Percentiles rank a stretch among this genome's conserved stretches.
phyloP scores from a whole-genome alignment of 805 yeast species.

The Barnettozyma wickerhamii region DNA sequence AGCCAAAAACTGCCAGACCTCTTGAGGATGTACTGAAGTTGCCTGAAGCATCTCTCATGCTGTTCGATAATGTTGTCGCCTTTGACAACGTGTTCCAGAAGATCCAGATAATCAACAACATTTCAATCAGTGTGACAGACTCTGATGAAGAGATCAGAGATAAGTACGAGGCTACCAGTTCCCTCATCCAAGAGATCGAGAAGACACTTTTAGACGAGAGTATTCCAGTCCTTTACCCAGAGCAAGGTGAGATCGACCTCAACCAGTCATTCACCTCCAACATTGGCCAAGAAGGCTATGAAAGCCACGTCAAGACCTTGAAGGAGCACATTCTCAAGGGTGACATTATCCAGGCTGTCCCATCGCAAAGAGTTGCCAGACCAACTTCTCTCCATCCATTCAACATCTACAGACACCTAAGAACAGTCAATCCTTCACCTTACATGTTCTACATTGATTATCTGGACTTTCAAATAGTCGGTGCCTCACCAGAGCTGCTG shows the following conservation, averaged over 20 bases:
- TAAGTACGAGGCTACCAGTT: constrained; percentile 51
- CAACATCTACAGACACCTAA: constrained; percentile 88
- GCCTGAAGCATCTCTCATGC: constrained; percentile 92
- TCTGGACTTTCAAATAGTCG: constrained; percentile 88
- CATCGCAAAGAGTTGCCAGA: constrained; percentile 94
- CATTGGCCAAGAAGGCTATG: constrained; percentile 92
- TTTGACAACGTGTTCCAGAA: constrained; percentile 93
- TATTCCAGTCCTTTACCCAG: constrained; percentile 53
- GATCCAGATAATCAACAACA: constrained; percentile 83
- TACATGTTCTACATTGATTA: constrained; percentile 92
- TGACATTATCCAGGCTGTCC: constrained; percentile 96
- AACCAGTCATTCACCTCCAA: constrained; percentile 77
- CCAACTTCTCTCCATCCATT: constrained; percentile 96
- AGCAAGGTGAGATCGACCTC: constrained; percentile 66
- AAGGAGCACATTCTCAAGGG: constrained; percentile 84
- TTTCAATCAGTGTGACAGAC: constrained; percentile 40
- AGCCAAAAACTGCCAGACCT: constrained; percentile 77
- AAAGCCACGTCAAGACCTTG: constrained; percentile 67
- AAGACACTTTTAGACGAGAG: constrained; percentile 40
- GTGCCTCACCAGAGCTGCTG: constrained; percentile 94
- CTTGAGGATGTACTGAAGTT: constrained; percentile 75
- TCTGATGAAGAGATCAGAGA: constrained; percentile 30
- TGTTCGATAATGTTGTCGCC: constrained; percentile 85
- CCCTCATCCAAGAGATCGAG: constrained; percentile 55
- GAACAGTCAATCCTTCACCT: constrained; percentile 97